Evolutionary conservation across 352 stramenopile genomes (phyloP).

Genomic region (Pythium aristosporum): DNA sequence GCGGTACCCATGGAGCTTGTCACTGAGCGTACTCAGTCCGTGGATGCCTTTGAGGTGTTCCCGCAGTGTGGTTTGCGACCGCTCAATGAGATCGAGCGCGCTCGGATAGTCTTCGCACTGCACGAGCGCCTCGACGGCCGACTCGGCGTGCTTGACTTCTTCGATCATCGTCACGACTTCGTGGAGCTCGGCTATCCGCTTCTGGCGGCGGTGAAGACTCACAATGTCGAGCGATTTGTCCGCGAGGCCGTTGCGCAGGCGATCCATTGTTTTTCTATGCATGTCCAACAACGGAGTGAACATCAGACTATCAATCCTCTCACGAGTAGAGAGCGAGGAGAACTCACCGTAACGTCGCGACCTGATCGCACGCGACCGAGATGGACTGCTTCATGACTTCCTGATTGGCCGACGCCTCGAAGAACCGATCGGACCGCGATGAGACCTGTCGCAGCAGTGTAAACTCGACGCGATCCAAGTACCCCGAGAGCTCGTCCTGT

Average conservation of each 20-base stretch:
- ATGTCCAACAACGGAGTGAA: slow-evolving; percentile 2
- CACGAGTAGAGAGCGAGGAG: no score
- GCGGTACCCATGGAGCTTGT: slow-evolving; percentile 76
- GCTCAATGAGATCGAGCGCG: slow-evolving; percentile 78
- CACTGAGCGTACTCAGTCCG: slow-evolving; percentile 60
- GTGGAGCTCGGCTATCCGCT: slow-evolving; percentile 77
- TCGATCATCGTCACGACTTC: slow-evolving; percentile 85
- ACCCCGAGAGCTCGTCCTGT: slow-evolving; percentile 78
- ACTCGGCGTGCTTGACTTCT: slow-evolving; percentile 81
- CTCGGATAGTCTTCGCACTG: slow-evolving; percentile 84
- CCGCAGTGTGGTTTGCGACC: slow-evolving; percentile 58
- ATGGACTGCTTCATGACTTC: slow-evolving; percentile 88
- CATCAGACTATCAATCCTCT: not conserved
- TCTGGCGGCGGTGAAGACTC: slow-evolving; percentile 80
- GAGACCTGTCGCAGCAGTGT: slow-evolving; percentile 83
- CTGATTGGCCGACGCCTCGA: slow-evolving; percentile 80
- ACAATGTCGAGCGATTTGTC: slow-evolving; percentile 88
- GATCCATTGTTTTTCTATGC: slow-evolving; percentile 75
- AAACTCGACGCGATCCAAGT: slow-evolving; percentile 85
- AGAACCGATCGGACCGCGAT: slow-evolving; percentile 82
- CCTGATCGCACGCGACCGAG: slow-evolving; percentile 72
- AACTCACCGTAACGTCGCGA: slow-evolving; percentile 65
- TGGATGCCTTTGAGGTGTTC: slow-evolving; percentile 80
- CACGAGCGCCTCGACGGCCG: slow-evolving; percentile 77
- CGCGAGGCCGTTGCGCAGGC: slow-evolving; percentile 71